Percentiles rank a stretch among this genome's conserved stretches.
These are phyloP conservation scores for Epichloe uncinata DNA, from an alignment of 2,329 filamentous ascomycete species.

Conservation along the genomic window DNA sequence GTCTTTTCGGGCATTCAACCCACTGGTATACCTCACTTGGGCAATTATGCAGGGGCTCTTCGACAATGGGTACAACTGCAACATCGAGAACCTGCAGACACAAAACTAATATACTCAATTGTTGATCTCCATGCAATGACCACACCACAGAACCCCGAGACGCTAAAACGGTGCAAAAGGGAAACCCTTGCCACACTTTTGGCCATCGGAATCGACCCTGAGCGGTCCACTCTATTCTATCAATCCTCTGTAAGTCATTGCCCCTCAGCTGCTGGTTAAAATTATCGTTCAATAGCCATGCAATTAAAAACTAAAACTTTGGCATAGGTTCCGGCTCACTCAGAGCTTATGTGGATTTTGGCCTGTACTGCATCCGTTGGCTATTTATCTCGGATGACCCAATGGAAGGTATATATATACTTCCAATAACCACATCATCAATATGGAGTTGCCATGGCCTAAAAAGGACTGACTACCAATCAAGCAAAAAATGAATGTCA, in stretches of 20 bases:
- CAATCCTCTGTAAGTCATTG: constrained; percentile 55
- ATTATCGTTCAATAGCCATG: neutral
- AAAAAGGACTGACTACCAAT: neutral
- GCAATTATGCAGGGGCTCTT: constrained; percentile 88
- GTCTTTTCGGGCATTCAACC: constrained; percentile 97
- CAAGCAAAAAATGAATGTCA: constrained; percentile 60
- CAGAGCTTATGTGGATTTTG: constrained; percentile 94
- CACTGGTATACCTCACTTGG: constrained; percentile 83
- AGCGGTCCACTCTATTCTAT: constrained; percentile 66
- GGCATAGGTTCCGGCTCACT: constrained; percentile 56
- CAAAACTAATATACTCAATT: constrained; percentile 67
- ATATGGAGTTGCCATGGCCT: too few relatives aligned
- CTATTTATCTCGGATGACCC: constrained; percentile 95
- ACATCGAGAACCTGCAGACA: constrained; percentile 35
- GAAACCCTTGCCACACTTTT: constrained; percentile 70
- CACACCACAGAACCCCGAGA: constrained; percentile 48
- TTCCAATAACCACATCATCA: neutral
- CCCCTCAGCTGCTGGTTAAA: neutral
- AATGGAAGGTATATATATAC: constrained; percentile 66
- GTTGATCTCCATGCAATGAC: constrained; percentile 95
- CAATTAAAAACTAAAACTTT: neutral
- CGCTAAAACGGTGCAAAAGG: constrained; percentile 51
- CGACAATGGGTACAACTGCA: constrained; percentile 78
- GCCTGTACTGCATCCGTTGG: constrained; percentile 86
- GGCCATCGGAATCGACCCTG: constrained; percentile 70